Percentiles rank a stretch among this genome's conserved stretches.
These are phyloP conservation scores for Fragaria ananassa DNA, from an alignment of 306 rosid genomes.

Conservation along the genomic window DNA sequence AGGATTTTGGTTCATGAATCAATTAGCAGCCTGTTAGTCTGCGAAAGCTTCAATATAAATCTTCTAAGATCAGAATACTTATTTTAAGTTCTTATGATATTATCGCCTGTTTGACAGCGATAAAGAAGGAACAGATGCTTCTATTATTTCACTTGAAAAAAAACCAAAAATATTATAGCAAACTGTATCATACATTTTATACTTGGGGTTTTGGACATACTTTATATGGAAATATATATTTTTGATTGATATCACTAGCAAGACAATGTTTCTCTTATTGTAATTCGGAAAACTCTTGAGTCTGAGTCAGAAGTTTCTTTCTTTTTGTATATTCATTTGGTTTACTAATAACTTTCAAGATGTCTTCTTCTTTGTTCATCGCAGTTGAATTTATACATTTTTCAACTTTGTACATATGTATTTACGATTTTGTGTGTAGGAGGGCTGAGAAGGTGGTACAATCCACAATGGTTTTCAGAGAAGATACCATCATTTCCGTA, in stretches of 20 bases:
- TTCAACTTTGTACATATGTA: conserved; percentile 4
- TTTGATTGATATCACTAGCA: background rate
- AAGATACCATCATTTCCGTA: conserved; percentile 69
- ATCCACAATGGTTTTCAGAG: conserved; percentile 81
- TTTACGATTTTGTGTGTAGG: conserved; percentile 44
- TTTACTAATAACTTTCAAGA: background rate
- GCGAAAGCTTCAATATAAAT: background rate
- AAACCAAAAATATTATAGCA: background rate
- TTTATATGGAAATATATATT: background rate
- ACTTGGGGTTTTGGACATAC: background rate
- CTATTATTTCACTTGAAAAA: background rate
- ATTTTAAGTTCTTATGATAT: background rate
- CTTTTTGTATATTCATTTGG: background rate
- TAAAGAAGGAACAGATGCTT: background rate
- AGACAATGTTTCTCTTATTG: background rate
- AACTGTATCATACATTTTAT: background rate
- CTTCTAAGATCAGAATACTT: background rate
- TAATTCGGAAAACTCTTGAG: background rate
- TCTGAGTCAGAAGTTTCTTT: background rate
- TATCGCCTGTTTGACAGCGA: background rate
- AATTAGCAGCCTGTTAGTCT: background rate
- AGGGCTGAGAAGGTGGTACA: conserved; percentile 89
- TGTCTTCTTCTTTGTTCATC: background rate
- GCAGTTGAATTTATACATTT: too few species aligned
- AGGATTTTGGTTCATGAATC: background rate